phyloP scores from a whole-genome alignment of 441 rosid species.

The Corymbia calophylla region DNA sequence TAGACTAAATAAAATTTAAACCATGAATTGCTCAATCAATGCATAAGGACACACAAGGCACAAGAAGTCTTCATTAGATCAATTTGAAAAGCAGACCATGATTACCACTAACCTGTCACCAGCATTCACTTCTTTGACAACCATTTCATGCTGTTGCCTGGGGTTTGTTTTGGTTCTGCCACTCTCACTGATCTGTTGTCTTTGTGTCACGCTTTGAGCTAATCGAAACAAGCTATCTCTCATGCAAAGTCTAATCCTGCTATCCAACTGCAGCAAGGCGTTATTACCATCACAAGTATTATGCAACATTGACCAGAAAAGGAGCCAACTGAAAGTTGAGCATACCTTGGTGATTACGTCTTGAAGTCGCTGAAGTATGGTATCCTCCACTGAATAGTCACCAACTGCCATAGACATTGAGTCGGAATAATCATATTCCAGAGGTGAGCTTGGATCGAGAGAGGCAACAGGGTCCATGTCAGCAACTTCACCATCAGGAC shows the following conservation, averaged over 20 bases:
- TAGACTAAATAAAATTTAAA: neutral
- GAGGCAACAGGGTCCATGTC: constrained; percentile 40
- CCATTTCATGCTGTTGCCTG: constrained; percentile 43
- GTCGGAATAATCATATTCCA: constrained; percentile 54
- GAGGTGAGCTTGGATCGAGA: constrained; percentile 44
- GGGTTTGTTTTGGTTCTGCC: constrained; percentile 41
- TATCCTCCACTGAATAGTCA: constrained; percentile 45
- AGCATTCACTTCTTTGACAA: constrained; percentile 22
- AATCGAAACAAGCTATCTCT: constrained; percentile 97
- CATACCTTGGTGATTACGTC: constrained; percentile 75
- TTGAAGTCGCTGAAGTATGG: constrained; percentile 60
- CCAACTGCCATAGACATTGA: constrained; percentile 30
- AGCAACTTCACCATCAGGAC: constrained; percentile 33
- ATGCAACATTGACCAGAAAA: constrained; percentile 15
- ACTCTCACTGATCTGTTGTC: constrained; percentile 56
- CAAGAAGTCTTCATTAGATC: neutral
- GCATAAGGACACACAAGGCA: neutral
- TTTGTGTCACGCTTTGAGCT: constrained; percentile 78
- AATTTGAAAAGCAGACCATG: neutral
- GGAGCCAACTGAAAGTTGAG: constrained; percentile 1
- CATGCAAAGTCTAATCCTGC: constrained; percentile 62
- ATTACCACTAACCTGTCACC: constrained; percentile 39
- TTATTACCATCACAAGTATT: constrained; percentile 17
- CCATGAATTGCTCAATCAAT: neutral
- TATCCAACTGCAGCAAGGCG: constrained; percentile 53